Evolutionary conservation across 441 rosid genomes (phyloP), one percentile per base, ranked within the genome.

Genomic region (Monsonia emarginata): DNA sequence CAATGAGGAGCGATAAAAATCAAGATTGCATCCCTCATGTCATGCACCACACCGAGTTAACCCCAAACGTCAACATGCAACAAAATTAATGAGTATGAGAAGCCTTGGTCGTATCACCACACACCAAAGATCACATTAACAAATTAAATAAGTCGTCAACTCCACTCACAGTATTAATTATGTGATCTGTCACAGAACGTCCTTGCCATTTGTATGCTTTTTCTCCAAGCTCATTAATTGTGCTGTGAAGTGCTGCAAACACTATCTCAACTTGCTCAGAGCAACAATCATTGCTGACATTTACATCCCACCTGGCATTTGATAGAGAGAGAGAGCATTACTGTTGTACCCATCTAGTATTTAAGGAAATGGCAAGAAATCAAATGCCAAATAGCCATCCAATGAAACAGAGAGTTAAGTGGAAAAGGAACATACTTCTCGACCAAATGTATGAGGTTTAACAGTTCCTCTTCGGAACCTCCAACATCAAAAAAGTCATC

Each of bases 401-500:
- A n/a, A n/a, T 21, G 42, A 70, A 19, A 0, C 32, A 18, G 31
- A 54, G 63, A 40, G 25, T 44, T 6, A 71, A 40, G 67, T 44
- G 52, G 63, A 57, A 61, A 70, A 4, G 50, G 24, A 56, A 40
- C 71, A 19, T 79, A 87, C 96, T 65, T 81, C 74, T 89, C 82
- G 30, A 90, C 60, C 76, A 86, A 77, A 27, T 82, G 74, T 52
- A 87, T 74, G 46, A 91, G 80, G 82, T 87, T 88, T 32, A 78
- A 65, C 40, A 83, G 67, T 73, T 91, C 97, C 73, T 84, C 91
- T 63, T 69, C 77, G 16, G 94, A 88, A 44, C 90, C 96, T 65
- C 92, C 97, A 69, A 87, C 80, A 65, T 91, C 96, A 65, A 80
- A 91, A 64, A 91, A 91, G 73, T 89, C 97, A 28, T 89, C 96